Percentiles rank a stretch among this genome's conserved stretches.
These are phyloP conservation scores for Gracilaria gracilis DNA, from an alignment of 23 red algal species.

Conservation along the genomic window DNA sequence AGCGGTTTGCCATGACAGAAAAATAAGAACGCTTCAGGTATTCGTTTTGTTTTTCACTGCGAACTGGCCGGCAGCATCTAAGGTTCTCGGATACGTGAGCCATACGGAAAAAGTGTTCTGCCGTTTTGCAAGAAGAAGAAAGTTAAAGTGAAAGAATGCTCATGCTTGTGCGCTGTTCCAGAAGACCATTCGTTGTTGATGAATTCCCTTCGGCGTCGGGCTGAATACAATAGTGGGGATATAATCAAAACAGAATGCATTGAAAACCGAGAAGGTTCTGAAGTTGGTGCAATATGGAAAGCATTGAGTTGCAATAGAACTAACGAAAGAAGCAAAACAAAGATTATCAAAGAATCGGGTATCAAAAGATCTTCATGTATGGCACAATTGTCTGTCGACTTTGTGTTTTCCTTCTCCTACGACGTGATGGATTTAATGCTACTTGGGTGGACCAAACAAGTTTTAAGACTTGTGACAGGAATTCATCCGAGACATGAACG, in stretches of 20 bases:
- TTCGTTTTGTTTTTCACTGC: slow-evolving; percentile 19
- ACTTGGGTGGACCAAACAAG: background rate
- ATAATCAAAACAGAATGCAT: background rate
- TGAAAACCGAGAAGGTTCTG: background rate
- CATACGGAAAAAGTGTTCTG: background rate
- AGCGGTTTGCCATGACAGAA: background rate
- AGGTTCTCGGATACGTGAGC: slow-evolving; percentile 3
- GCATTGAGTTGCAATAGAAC: background rate
- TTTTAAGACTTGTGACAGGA: background rate
- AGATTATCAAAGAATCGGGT: background rate
- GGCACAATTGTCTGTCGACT: background rate
- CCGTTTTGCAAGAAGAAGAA: background rate
- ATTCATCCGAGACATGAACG: background rate
- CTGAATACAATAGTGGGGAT: background rate
- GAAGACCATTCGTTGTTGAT: background rate
- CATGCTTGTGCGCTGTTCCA: background rate
- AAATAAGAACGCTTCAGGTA: background rate
- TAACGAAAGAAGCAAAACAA: background rate
- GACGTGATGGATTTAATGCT: slow-evolving; percentile 18
- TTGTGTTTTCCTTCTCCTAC: background rate
- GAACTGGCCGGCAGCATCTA: slow-evolving; percentile 10
- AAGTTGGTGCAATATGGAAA: background rate
- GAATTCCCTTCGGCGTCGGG: background rate
- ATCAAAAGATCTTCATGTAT: background rate
- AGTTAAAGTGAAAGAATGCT: background rate